Conservation (phyloP, 129 eudicot genomes). For the Flaveria robusta region DNA sequence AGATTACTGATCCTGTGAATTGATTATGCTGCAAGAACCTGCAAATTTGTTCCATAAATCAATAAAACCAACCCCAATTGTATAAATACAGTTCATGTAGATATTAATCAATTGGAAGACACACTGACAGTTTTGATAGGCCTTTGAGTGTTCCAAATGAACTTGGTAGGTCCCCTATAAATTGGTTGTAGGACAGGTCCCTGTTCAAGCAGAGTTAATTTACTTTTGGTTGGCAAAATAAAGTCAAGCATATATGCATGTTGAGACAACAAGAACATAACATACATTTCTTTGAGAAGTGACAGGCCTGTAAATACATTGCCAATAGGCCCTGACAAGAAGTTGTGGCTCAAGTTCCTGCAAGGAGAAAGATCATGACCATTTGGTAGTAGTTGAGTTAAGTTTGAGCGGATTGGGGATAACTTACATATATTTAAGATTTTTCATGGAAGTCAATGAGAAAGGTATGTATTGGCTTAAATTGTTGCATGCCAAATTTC, state of each 20-base stretch:
- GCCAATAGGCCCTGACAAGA: slow-evolving; percentile 70
- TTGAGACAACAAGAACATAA: slow-evolving; percentile 22
- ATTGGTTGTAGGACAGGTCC: slow-evolving; percentile 84
- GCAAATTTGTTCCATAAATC: slow-evolving; percentile 24
- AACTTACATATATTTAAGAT: slow-evolving; percentile 78
- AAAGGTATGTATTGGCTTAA: slow-evolving; percentile 66
- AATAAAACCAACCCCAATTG: slow-evolving; percentile 3
- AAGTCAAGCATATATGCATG: slow-evolving; percentile 10
- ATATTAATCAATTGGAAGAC: slow-evolving; percentile 11
- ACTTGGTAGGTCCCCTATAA: slow-evolving; percentile 80
- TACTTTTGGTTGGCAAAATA: background rate
- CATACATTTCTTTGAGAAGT: slow-evolving; percentile 70
- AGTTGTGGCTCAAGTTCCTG: slow-evolving; percentile 95
- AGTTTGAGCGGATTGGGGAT: background rate
- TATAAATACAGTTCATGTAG: background rate
- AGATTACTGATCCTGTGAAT: slow-evolving; percentile 85
- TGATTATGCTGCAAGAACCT: slow-evolving; percentile 79
- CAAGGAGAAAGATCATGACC: slow-evolving; percentile 28
- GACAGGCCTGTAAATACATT: slow-evolving; percentile 67
- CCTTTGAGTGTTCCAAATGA: slow-evolving; percentile 61
- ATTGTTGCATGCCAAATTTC: slow-evolving; percentile 84
- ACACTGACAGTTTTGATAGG: slow-evolving; percentile 73
- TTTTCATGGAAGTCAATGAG: slow-evolving; percentile 56
- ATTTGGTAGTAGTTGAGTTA: slow-evolving; percentile 21
- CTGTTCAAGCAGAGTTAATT: slow-evolving; percentile 41